These are phyloP conservation scores for Phytophthora boehmeriae DNA, from an alignment of 352 stramenopile species.

Conservation along the genomic window DNA sequence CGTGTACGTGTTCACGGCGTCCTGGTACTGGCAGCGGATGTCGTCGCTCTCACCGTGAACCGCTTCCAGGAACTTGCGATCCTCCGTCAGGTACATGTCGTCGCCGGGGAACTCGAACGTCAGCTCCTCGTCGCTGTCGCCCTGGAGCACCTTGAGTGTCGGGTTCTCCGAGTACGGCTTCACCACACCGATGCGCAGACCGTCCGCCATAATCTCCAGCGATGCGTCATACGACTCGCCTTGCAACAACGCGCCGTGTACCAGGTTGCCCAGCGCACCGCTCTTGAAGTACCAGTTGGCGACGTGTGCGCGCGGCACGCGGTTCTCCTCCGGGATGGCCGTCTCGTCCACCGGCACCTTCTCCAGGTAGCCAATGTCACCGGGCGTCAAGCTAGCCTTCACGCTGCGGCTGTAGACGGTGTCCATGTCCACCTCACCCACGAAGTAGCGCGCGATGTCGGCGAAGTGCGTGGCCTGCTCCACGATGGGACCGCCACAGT, in stretches of 20 bases:
- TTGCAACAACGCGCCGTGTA: constrained; percentile 43
- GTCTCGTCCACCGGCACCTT: constrained; percentile 43
- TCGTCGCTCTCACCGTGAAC: constrained; percentile 27
- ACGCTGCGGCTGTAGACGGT: constrained; percentile 49
- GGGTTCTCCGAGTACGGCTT: constrained; percentile 46
- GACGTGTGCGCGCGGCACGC: constrained; percentile 38
- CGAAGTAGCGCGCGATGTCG: constrained; percentile 41
- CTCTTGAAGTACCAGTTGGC: constrained; percentile 47
- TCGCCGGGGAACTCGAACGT: constrained; percentile 41
- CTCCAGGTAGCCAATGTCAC: constrained; percentile 34
- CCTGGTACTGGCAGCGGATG: constrained; percentile 36
- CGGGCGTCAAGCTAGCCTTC: constrained; percentile 42
- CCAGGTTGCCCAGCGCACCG: constrained; percentile 35
- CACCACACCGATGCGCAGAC: constrained; percentile 39
- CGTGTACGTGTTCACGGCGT: constrained; percentile 45
- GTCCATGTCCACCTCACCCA: constrained; percentile 39
- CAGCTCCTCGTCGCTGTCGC: constrained; percentile 34
- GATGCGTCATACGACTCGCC: constrained; percentile 39
- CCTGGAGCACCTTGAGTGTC: constrained; percentile 36
- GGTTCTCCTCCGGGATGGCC: constrained; percentile 27
- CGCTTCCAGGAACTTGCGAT: constrained; percentile 42
- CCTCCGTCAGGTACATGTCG: constrained; percentile 50
- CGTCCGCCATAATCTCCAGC: constrained; percentile 43
- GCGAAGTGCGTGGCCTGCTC: constrained; percentile 51
- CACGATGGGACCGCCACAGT: constrained; percentile 47